These are phyloP conservation scores for Saccharata proteae DNA, from an alignment of 2,329 filamentous ascomycete genomes.

Conservation along the genomic window DNA sequence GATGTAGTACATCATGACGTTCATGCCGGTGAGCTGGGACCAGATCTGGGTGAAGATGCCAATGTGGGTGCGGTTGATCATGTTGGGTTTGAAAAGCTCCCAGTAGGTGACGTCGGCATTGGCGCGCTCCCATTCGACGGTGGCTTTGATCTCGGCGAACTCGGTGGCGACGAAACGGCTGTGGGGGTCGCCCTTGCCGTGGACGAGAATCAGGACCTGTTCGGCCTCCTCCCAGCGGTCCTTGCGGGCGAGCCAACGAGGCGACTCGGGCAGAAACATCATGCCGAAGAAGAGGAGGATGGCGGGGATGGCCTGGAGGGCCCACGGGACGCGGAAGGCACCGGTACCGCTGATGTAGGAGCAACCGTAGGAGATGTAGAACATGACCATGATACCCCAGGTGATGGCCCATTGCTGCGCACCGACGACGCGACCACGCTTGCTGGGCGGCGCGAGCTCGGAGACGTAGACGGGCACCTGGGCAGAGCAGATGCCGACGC, in stretches of 20 bases:
- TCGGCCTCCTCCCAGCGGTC: constrained; percentile 34
- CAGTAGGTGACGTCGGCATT: constrained; percentile 58
- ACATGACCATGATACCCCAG: constrained; percentile 50
- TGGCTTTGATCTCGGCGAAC: constrained; percentile 59
- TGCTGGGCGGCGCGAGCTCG: constrained; percentile 47
- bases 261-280: constrained; percentile 36
- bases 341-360: constrained; percentile 19
- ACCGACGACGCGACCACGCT: constrained; percentile 55
- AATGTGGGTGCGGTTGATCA: constrained; percentile 61
- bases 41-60: constrained; percentile 64
- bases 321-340: constrained; percentile 27
- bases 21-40: constrained; percentile 68
- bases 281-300: constrained; percentile 33
- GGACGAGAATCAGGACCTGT: constrained; percentile 29
- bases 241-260: constrained; percentile 33
- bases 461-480: constrained; percentile 59
- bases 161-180: constrained; percentile 56
- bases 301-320: constrained; percentile 25
- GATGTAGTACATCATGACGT: constrained; percentile 47
- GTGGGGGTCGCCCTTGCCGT: constrained; percentile 47
- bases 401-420: constrained; percentile 67
- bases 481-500: constrained; percentile 60
- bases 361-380: constrained; percentile 25
- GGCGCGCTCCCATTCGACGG: constrained; percentile 59
- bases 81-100: constrained; percentile 60